These are phyloP conservation scores for Calonectria henricotiae DNA, from an alignment of 2,329 filamentous ascomycete species.

Conservation along the genomic window DNA sequence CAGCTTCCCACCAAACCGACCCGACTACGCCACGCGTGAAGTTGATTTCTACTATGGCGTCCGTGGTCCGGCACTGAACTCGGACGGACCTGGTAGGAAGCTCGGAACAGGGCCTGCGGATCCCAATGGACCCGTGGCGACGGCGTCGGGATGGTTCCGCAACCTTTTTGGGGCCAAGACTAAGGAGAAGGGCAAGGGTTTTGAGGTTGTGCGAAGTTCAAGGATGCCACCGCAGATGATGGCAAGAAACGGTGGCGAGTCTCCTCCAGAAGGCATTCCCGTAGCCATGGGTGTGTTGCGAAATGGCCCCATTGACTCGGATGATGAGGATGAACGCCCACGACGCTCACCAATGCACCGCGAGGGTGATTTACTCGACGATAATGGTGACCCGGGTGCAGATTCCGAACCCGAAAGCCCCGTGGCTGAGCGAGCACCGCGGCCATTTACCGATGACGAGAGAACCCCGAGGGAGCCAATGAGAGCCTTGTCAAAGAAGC, in stretches of 20 bases:
- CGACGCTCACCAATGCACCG: conserved; percentile 52
- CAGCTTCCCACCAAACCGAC: conserved; percentile 71
- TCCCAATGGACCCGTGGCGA: conserved; percentile 91
- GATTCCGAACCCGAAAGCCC: conserved; percentile 63
- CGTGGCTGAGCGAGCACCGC: conserved; percentile 52
- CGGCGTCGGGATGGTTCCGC: conserved; percentile 91
- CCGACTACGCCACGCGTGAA: conserved; percentile 94
- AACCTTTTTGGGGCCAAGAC: conserved; percentile 85
- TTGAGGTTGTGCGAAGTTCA: conserved; percentile 94
- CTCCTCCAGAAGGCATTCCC: conserved; percentile 77
- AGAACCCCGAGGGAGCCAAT: conserved; percentile 53
- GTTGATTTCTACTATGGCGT: conserved; percentile 98
- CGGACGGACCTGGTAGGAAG: conserved; percentile 85
- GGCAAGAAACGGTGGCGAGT: conserved; percentile 73
- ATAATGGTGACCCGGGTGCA: conserved; percentile 63
- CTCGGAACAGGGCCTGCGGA: conserved; percentile 95
- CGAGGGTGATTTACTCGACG: conserved; percentile 62
- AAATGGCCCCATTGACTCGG: conserved; percentile 76
- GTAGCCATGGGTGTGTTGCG: conserved; percentile 75
- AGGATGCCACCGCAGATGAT: conserved; percentile 85
- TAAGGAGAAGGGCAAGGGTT: conserved; percentile 96
- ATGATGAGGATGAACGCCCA: conserved; percentile 67
- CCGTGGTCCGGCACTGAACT: conserved; percentile 88
- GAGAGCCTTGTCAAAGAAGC: conserved; percentile 47
- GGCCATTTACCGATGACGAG: conserved; percentile 60